These are phyloP conservation scores for Botrytis fragariae DNA, from an alignment of 2,329 filamentous ascomycete species.

Conservation along the genomic window DNA sequence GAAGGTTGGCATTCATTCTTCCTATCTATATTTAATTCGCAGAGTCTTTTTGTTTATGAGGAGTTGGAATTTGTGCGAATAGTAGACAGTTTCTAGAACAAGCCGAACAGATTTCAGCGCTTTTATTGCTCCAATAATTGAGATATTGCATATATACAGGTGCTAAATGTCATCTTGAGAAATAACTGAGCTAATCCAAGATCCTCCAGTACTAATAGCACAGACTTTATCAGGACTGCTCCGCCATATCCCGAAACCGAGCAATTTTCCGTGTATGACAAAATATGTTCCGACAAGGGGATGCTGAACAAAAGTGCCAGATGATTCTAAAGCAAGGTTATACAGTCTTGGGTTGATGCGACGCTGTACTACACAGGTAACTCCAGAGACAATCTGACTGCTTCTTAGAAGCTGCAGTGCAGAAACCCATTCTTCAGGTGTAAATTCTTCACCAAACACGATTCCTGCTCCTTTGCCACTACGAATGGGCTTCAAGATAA, in stretches of 20 bases:
- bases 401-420: not conserved
- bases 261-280: slow-evolving; percentile 2
- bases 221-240: slow-evolving; percentile 9
- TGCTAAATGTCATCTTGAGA: not conserved
- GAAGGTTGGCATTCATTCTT: too few relatives aligned
- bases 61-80: too few relatives aligned
- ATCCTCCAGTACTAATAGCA: not conserved
- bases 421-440: not conserved
- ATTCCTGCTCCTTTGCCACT: slow-evolving; percentile 12
- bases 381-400: not conserved
- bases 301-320: not conserved
- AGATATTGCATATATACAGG: too few relatives aligned
- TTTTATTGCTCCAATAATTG: too few relatives aligned
- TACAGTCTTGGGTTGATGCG: not conserved
- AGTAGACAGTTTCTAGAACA: too few relatives aligned
- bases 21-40: too few relatives aligned
- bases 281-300: slow-evolving; percentile 7
- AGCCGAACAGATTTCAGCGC: too few relatives aligned
- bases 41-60: too few relatives aligned
- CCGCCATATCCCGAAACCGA: not conserved
- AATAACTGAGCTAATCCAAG: not conserved
- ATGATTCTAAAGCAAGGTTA: not conserved
- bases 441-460: not conserved
- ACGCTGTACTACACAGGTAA: not conserved
- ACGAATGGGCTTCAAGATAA: not conserved